These are phyloP conservation scores for Botryotinia narcissicola DNA, from an alignment of 2,329 filamentous ascomycete genomes.

Conservation along the genomic window DNA sequence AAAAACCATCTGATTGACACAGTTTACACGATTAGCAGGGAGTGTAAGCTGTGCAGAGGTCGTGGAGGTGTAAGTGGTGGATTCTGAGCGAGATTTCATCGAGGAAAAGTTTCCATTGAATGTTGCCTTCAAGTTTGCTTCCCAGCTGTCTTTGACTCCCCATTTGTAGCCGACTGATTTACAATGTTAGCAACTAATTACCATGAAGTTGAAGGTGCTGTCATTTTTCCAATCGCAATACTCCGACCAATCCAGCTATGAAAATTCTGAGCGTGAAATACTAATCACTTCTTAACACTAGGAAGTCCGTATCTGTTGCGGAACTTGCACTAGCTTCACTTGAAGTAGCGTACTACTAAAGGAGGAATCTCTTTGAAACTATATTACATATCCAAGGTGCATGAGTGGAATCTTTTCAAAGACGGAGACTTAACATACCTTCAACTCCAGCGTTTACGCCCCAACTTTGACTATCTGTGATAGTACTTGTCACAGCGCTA, in stretches of 20 bases:
- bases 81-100: background rate
- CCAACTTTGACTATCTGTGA: background rate
- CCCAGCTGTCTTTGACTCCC: background rate
- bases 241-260: background rate
- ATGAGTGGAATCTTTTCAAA: background rate
- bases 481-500: background rate
- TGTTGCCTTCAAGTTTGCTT: background rate
- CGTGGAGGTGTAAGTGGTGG: background rate
- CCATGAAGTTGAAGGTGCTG: background rate
- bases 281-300: background rate
- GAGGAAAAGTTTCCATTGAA: background rate
- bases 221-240: background rate
- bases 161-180: background rate
- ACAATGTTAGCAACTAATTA: background rate
- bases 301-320: background rate
- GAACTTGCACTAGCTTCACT: too few relatives aligned
- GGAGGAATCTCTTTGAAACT: background rate
- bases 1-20: background rate
- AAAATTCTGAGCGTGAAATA: background rate
- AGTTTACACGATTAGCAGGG: background rate
- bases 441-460: background rate
- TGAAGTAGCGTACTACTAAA: background rate
- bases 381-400: background rate
- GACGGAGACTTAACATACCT: background rate
- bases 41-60: background rate